Evolutionary conservation across 176 grass and related monocot species (phyloP), one percentile per base, ranked within the genome.

Genomic region (Aegilops bicornis): DNA sequence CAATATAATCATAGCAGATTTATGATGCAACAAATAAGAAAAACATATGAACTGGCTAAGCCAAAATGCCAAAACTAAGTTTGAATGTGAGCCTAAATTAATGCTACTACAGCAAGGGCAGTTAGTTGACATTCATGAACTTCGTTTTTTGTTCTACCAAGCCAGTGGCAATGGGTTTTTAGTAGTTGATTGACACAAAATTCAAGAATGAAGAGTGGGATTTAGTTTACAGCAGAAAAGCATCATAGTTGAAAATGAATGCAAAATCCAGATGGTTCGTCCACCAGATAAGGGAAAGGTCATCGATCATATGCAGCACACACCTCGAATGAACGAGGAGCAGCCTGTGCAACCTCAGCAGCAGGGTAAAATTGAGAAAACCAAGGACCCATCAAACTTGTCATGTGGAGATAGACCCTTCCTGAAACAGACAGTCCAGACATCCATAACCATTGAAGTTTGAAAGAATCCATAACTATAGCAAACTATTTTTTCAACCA

Each of bases 351-450:
- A 86, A 95, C 93, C 86, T 98, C 93, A 69, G 89, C 37, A 86
- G 84, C 84, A 77, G 96, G 93, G 84, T 98, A 93, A 87, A 98
- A 98, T 79, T 98, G 93, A 90, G 93, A 98, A 90, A 89, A 98
- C 96, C 96, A 98, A 64, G 96, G 91, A 45, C 96, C 96, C 96
- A 98, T 95, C 64, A 87, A 88, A 90, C 88, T 95, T 98, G 36
- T 95, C 80, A 82, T 98, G 91, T 32, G 93, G 93, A 76, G 96
- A 91, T 75, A 98, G 90, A 69, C 93, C 96, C 78, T 89, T 95
- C 96, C 93, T 98, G 81, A 91, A 64, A 88, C 79, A 40, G 14
- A 65, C 27, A 31, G 75, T 54, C 75, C 58, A 71, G 37, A 24
- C 7, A 56, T 54, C 39, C 31, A 15, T 72, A 64, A 43, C 39